Conservation (phyloP, 1,284 basidiomycete species). For the Ustilago bromivora region DNA sequence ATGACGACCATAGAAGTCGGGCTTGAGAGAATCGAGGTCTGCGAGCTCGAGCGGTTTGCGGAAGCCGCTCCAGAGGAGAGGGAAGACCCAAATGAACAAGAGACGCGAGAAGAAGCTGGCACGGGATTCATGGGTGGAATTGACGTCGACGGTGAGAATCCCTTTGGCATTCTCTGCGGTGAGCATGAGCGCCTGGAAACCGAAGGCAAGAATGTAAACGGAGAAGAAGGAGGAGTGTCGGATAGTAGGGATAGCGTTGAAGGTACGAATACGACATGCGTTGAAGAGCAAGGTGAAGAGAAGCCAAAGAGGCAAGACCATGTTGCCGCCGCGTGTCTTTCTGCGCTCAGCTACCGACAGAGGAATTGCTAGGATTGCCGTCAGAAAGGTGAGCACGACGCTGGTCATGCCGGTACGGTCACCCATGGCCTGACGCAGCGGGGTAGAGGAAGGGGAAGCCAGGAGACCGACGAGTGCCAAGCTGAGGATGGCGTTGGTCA, state of each 20-base stretch:
- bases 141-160: conserved; percentile 15
- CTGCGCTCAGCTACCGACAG: conserved; percentile 36
- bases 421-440: conserved; percentile 20
- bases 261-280: conserved; percentile 51
- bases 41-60: conserved; percentile 41
- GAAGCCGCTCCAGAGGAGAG: conserved; percentile 47
- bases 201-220: conserved; percentile 36
- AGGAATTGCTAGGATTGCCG: conserved; percentile 35
- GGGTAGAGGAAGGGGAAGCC: conserved; percentile 13
- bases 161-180: conserved; percentile 49
- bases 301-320: conserved; percentile 54
- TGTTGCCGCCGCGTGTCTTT: conserved; percentile 45
- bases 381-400: conserved; percentile 37
- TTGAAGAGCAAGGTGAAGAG: conserved; percentile 42
- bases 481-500: conserved; percentile 35
- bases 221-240: conserved; percentile 41
- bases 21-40: conserved; percentile 47
- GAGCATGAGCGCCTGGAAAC: conserved; percentile 48
- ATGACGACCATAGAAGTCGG: conserved; percentile 35
- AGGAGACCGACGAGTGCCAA: conserved; percentile 25
- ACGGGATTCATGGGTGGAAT: conserved; percentile 46
- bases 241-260: conserved; percentile 32
- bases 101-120: conserved; percentile 56
- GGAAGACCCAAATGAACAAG: conserved; percentile 54
- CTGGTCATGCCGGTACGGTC: conserved; percentile 23